phyloP scores from a whole-genome alignment of 345 rosid genomes.

The Cochlearia excelsa region DNA sequence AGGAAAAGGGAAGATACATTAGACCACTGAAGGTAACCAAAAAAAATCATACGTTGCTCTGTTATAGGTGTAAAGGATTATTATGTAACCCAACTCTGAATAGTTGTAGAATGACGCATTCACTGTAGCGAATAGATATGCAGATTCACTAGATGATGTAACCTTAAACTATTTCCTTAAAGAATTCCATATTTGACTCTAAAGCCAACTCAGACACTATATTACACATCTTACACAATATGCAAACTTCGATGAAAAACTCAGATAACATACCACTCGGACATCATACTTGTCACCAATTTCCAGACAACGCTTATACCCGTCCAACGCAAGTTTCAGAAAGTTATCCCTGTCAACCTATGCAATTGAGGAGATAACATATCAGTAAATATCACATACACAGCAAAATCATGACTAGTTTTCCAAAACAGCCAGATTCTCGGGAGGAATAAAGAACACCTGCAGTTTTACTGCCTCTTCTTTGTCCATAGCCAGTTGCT shows the following conservation, averaged over 20 bases:
- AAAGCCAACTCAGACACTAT: constrained; percentile 10
- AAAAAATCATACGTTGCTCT: not conserved
- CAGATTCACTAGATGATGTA: constrained; percentile 11
- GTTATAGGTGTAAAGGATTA: constrained; percentile 1
- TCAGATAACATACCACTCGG: constrained; percentile 67
- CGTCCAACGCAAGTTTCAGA: constrained; percentile 86
- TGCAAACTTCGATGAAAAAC: constrained; percentile 9
- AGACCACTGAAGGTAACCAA: constrained; percentile 5
- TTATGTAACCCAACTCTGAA: constrained; percentile 3
- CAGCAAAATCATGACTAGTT: constrained; percentile 8
- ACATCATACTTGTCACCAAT: constrained; percentile 90
- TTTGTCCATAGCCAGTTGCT: constrained; percentile 78
- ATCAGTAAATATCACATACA: constrained; percentile 25
- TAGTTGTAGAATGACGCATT: constrained; percentile 9
- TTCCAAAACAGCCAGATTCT: constrained; percentile 19
- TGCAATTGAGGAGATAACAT: constrained; percentile 7
- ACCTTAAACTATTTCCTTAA: constrained; percentile 5
- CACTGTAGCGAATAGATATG: not conserved
- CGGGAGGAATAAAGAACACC: constrained; percentile 40
- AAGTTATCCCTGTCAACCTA: constrained; percentile 93
- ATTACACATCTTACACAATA: constrained; percentile 9
- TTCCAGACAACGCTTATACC: constrained; percentile 79
- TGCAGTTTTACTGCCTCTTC: constrained; percentile 84
- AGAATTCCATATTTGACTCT: constrained; percentile 11
- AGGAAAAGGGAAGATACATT: constrained; percentile 6